These are phyloP conservation scores for Aurantiochytrium sp. DNA, from an alignment of 108 stramenopile genomes.

Conservation along the genomic window DNA sequence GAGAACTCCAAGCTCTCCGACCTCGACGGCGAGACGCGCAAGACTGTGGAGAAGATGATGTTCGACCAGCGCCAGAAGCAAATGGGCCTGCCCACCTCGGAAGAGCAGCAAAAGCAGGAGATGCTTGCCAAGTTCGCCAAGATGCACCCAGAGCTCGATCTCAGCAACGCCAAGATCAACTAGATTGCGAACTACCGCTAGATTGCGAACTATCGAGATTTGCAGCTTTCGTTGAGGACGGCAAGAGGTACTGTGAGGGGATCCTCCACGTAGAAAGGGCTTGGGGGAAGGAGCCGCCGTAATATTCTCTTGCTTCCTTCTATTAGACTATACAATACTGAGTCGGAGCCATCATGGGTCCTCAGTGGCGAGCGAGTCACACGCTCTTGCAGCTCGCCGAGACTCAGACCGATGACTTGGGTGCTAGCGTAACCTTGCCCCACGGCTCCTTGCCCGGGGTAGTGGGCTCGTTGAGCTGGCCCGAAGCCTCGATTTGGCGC, in stretches of 20 bases:
- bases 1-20: constrained; percentile 89
- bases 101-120: constrained; percentile 86
- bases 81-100: constrained; percentile 87
- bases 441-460: neutral
- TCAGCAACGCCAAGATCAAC: constrained; percentile 84
- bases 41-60: constrained; percentile 99
- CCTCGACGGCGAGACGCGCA: constrained; percentile 93
- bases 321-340: too few species aligned
- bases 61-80: constrained; percentile 98
- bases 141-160: constrained; percentile 96
- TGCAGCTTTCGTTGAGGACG: too few species aligned
- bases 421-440: neutral
- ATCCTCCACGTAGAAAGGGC: too few species aligned
- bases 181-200: constrained; percentile 32
- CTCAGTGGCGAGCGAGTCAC: too few species aligned
- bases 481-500: neutral
- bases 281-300: too few species aligned
- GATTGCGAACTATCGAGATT: neutral
- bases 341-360: too few species aligned
- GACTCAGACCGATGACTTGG: too few species aligned
- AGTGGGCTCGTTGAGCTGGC: neutral
- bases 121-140: constrained; percentile 89
- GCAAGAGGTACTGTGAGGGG: too few species aligned
- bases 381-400: too few species aligned
- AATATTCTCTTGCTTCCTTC: too few species aligned